Percentiles rank a stretch among this genome's conserved stretches.
phyloP scores from a whole-genome alignment of 805 yeast species.

The Nakazawaea sp. region DNA sequence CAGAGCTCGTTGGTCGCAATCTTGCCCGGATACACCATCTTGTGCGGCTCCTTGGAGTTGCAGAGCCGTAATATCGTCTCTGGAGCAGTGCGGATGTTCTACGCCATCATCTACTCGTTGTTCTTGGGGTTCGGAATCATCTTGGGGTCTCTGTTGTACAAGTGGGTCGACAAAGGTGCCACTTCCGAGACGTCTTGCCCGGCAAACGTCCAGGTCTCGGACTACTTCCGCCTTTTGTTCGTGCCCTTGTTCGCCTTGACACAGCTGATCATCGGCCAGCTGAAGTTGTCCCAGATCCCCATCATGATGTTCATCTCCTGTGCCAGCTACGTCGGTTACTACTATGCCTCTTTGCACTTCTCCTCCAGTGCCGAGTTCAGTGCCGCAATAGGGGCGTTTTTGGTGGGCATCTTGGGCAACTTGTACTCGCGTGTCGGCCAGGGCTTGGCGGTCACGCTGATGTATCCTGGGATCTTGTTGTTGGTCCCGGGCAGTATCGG shows the following conservation, averaged over 20 bases:
- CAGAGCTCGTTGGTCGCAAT: conserved; percentile 79
- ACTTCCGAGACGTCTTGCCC: conserved; percentile 48
- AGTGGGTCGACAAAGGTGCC: conserved; percentile 72
- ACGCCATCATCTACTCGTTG: conserved; percentile 77
- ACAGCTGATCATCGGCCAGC: conserved; percentile 59
- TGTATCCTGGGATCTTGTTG: conserved; percentile 82
- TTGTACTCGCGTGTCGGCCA: conserved; percentile 72
- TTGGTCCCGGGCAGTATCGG: conserved; percentile 86
- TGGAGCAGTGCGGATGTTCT: conserved; percentile 85
- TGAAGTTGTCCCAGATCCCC: conserved; percentile 62
- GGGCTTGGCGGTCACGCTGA: conserved; percentile 84
- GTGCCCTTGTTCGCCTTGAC: conserved; percentile 64
- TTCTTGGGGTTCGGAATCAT: conserved; percentile 83
- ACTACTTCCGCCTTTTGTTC: conserved; percentile 49
- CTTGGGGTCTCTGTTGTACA: conserved; percentile 76
- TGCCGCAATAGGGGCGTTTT: conserved; percentile 74
- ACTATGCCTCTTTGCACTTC: conserved; percentile 62
- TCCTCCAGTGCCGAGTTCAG: conserved; percentile 64
- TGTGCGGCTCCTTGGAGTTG: conserved; percentile 76
- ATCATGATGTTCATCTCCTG: conserved; percentile 65
- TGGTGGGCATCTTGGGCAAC: conserved; percentile 75
- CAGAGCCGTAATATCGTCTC: conserved; percentile 78
- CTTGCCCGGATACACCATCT: conserved; percentile 77
- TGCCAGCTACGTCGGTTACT: conserved; percentile 66
- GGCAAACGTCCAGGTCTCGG: conserved; percentile 31